Conservation (phyloP, 257 asterid species). For the Plectranthus barbatus region DNA sequence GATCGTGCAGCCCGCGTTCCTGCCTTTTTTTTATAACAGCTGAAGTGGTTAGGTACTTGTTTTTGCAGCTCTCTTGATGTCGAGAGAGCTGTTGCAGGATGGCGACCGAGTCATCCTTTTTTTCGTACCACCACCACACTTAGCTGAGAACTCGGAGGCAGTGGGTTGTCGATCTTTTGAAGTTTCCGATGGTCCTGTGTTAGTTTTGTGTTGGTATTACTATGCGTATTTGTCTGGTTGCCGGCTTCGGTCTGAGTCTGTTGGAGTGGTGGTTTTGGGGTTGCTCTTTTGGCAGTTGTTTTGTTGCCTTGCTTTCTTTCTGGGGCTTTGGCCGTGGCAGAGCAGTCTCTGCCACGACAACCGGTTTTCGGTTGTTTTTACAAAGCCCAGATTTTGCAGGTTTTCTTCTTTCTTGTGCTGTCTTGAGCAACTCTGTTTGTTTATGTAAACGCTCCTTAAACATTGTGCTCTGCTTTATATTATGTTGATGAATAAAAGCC, state of each 20-base stretch:
- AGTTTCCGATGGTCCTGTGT: slow-evolving; percentile 20
- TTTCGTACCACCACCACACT: slow-evolving; percentile 26
- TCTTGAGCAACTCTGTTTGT: slow-evolving; percentile 31
- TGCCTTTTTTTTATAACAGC: slow-evolving; percentile 47
- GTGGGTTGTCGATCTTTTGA: slow-evolving; percentile 32
- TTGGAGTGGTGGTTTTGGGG: slow-evolving; percentile 20
- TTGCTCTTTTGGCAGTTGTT: slow-evolving; percentile 42
- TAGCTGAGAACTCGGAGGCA: slow-evolving; percentile 29
- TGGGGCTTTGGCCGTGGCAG: slow-evolving; percentile 68
- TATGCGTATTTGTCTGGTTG: slow-evolving; percentile 9
- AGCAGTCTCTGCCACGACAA: slow-evolving; percentile 41
- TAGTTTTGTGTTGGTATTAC: not conserved
- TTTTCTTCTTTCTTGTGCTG: slow-evolving; percentile 23
- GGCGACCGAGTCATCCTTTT: slow-evolving; percentile 15
- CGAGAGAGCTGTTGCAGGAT: slow-evolving; percentile 38
- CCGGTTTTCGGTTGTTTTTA: slow-evolving; percentile 30
- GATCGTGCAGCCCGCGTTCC: slow-evolving; percentile 15
- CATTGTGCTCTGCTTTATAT: not conserved
- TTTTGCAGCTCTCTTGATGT: slow-evolving; percentile 38
- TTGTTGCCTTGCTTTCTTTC: slow-evolving; percentile 36
- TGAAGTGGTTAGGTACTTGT: slow-evolving; percentile 27
- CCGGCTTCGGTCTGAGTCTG: slow-evolving; percentile 7
- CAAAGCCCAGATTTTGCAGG: slow-evolving; percentile 69
- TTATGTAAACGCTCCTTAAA: slow-evolving; percentile 4
- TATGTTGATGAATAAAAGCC: slow-evolving; percentile 24